Percentiles rank a stretch among this genome's conserved stretches.
These are phyloP conservation scores for Acanthamoeba royreba DNA, from an alignment of 208 protist genomes.

Conservation along the genomic window DNA sequence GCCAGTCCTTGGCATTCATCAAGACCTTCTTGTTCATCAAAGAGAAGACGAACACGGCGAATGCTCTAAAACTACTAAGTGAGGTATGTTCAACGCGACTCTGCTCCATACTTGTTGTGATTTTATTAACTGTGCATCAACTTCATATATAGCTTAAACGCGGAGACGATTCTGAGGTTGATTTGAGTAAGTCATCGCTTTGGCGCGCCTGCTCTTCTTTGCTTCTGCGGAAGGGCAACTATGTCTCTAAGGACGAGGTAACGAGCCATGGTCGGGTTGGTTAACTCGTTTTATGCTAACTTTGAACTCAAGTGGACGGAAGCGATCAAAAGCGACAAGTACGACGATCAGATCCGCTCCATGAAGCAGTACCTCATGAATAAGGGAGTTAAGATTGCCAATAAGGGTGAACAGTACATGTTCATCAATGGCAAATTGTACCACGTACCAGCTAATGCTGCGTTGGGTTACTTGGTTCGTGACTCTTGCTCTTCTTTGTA, in stretches of 20 bases:
- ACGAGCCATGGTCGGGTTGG: too few species aligned
- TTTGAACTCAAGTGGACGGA: too few species aligned
- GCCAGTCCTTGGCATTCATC: background rate
- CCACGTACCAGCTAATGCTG: background rate
- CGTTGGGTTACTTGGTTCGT: background rate
- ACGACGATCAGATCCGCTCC: background rate
- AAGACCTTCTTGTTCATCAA: background rate
- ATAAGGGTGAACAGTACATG: background rate
- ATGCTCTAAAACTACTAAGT: background rate
- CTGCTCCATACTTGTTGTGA: too few species aligned
- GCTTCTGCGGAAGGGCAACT: too few species aligned
- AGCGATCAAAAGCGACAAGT: background rate
- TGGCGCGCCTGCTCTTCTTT: too few species aligned
- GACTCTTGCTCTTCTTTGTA: background rate
- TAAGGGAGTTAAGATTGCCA: background rate
- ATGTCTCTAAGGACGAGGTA: too few species aligned
- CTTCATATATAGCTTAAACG: too few species aligned
- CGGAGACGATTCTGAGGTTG: too few species aligned
- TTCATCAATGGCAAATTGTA: constrained; percentile 17
- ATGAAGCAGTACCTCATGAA: background rate
- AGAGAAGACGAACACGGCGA: background rate
- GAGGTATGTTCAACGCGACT: too few species aligned
- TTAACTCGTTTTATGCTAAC: too few species aligned
- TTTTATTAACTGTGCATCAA: too few species aligned
- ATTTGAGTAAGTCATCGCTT: too few species aligned